Base-by-base conservation (phyloP, 2,329 filamentous ascomycete genomes). In the Metarhizium sp. region DNA sequence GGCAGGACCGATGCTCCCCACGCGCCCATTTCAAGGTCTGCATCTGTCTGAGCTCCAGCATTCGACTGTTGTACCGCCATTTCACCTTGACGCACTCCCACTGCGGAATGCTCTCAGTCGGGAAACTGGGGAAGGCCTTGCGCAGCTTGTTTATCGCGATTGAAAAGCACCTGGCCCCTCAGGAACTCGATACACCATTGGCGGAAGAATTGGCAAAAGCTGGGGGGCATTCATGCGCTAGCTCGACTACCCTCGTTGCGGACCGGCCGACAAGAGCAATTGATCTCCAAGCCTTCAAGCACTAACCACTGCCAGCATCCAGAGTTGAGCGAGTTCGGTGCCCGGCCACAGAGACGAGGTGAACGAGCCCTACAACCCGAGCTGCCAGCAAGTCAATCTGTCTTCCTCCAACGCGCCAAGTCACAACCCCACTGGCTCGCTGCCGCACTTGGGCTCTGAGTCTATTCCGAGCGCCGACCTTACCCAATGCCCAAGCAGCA, bases 141-240 rank as follows among this genome's bases (percentile, higher is more conserved):
- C 32, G 16, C 18, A 14, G 38, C 38, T 40, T 40, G 38, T 40
- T 11, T 14, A 40, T 11, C 13, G 38, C 38, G 14, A 40, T 40
- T 40, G 38, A 14, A 5, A 16, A 40, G 13, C 4, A 13, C 16
- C 11, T 25, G 32, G 32, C 32, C 32, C 32, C 42, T 20, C 42
- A n/a, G 11, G 2, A 50, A 14, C 5, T 11, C 20, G 14, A 4
- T 13, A 32, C 32, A 47, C 52, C n/a, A 53, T 53, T 53, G 52
- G 52, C 52, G 52, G 52, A 53, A 50, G 46, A 53, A 53, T 49
- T 53, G 20, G 34, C 43, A 4, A 30, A 16, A 32, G 29, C 13
- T 29, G 50, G 50, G 25, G 13, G 18, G 42, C 16, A 46, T 45
- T 52, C 51, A 45, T 14, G 10, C 51, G 29, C 40, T 36, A 46